Evolutionary conservation across 164 flowering plant species (phyloP).

Genomic region (Macadamia integrifolia): DNA sequence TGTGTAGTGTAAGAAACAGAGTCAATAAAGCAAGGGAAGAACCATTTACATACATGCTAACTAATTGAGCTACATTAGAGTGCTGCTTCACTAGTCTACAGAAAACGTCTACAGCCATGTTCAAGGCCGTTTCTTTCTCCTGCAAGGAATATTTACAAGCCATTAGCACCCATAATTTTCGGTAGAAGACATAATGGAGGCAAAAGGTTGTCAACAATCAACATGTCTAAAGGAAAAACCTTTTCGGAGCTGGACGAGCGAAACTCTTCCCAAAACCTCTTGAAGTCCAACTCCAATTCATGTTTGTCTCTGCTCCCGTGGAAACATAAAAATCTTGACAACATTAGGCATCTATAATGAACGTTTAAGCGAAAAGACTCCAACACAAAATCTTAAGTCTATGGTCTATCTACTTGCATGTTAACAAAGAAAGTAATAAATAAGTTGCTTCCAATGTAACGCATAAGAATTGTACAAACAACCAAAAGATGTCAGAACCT

Average conservation of each 20-base stretch:
- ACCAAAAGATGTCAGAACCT: not conserved
- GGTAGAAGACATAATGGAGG: not conserved
- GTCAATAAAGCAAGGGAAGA: not conserved
- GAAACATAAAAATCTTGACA: not conserved
- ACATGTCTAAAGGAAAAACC: conserved; percentile 31
- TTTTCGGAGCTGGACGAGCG: conserved; percentile 94
- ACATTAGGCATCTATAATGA: not conserved
- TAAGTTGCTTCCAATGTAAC: too few species aligned
- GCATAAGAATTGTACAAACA: too few species aligned
- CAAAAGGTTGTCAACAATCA: not conserved
- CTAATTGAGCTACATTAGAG: conserved; percentile 76
- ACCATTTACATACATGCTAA: conserved; percentile 56
- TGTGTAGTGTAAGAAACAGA: too few species aligned
- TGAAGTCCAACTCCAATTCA: conserved; percentile 98
- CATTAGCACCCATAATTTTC: conserved; percentile 15
- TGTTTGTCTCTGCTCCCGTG: conserved; percentile 62
- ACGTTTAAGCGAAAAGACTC: not conserved
- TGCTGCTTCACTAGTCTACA: conserved; percentile 96
- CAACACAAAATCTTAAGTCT: not conserved
- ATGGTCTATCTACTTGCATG: too few species aligned
- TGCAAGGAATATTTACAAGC: conserved; percentile 33
- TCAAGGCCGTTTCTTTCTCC: conserved; percentile 98
- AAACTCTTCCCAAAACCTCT: conserved; percentile 97
- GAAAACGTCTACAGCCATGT: conserved; percentile 83
- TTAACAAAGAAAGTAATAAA: not conserved